A percentile compares a stretch with the other conserved stretches of the same genome.
Evolutionary conservation across 495 filamentous ascomycete genomes (phyloP).

Genomic region (Neurospora hispaniola): DNA sequence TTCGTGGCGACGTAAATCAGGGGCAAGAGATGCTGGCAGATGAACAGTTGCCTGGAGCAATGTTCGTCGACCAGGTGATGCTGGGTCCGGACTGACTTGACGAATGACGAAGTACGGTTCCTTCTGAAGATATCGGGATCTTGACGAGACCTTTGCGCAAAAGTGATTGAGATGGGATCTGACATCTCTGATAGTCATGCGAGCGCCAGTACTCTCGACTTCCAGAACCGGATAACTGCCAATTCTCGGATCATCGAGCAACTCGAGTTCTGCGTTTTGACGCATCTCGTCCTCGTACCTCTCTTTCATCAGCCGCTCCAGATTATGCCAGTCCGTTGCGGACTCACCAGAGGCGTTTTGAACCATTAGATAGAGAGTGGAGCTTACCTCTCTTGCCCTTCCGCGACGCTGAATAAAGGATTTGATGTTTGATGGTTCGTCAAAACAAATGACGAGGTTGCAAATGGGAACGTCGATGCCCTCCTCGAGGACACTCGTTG

Average conservation of each 20-base stretch:
- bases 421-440: conserved; percentile 64
- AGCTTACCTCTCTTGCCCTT: conserved; percentile 61
- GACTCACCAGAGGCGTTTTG: conserved; percentile 17
- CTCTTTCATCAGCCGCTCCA: conserved; percentile 65
- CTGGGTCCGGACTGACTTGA: background rate
- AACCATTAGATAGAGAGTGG: conserved; percentile 59
- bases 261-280: conserved; percentile 31
- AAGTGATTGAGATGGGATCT: conserved; percentile 74
- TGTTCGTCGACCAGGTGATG: background rate
- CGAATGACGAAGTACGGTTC: conserved; percentile 38
- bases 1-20: conserved; percentile 43
- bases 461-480: conserved; percentile 84
- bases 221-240: conserved; percentile 35
- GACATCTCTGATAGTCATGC: conserved; percentile 62
- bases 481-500: conserved; percentile 83
- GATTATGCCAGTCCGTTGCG: conserved; percentile 43
- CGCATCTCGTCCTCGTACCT: conserved; percentile 64
- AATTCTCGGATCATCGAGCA: conserved; percentile 43
- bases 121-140: conserved; percentile 9
- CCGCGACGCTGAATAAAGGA: conserved; percentile 86
- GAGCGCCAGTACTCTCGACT: conserved; percentile 50
- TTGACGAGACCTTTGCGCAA: conserved; percentile 50
- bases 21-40: conserved; percentile 61
- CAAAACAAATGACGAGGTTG: conserved; percentile 79
- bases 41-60: conserved; percentile 47